Percentiles rank a stretch among this genome's conserved stretches.
Evolutionary conservation across 129 eudicot genomes (phyloP).

Genomic region (Flaveria sonorensis): DNA sequence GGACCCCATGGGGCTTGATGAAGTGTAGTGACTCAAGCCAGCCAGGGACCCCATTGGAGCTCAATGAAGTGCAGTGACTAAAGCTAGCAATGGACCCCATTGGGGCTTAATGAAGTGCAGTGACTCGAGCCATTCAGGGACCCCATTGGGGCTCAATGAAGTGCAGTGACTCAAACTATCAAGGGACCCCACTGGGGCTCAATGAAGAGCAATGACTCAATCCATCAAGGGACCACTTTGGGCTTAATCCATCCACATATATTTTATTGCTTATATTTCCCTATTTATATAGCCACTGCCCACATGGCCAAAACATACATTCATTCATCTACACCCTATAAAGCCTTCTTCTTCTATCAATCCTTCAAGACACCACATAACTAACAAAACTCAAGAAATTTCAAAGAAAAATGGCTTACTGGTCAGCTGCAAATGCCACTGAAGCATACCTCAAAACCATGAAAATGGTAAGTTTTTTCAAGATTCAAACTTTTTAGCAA

Average conservation of each 20-base stretch:
- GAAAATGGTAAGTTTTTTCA: slow-evolving; percentile 61
- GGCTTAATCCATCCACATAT: background rate
- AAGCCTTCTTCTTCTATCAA: too few relatives aligned
- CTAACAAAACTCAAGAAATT: background rate
- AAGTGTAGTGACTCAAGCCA: background rate
- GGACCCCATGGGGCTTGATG: background rate
- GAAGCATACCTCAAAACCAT: slow-evolving; percentile 85
- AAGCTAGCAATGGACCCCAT: background rate
- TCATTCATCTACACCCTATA: background rate
- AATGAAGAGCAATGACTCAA: slow-evolving; percentile 19
- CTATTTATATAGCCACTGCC: slow-evolving; percentile 40
- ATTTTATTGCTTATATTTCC: slow-evolving; percentile 18
- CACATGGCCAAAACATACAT: slow-evolving; percentile 27
- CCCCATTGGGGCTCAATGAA: background rate
- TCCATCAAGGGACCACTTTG: slow-evolving; percentile 19
- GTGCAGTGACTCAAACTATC: background rate
- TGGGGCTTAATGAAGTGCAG: too few relatives aligned
- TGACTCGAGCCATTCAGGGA: background rate
- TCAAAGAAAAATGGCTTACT: slow-evolving; percentile 50
- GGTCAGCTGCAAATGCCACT: slow-evolving; percentile 99
- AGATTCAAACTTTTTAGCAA: background rate
- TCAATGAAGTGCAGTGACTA: background rate
- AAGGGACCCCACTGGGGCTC: background rate
- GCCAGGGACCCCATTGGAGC: background rate
- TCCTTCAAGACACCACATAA: background rate